These are phyloP conservation scores for Claviceps monticola DNA, from an alignment of 2,329 filamentous ascomycete species.

Conservation along the genomic window DNA sequence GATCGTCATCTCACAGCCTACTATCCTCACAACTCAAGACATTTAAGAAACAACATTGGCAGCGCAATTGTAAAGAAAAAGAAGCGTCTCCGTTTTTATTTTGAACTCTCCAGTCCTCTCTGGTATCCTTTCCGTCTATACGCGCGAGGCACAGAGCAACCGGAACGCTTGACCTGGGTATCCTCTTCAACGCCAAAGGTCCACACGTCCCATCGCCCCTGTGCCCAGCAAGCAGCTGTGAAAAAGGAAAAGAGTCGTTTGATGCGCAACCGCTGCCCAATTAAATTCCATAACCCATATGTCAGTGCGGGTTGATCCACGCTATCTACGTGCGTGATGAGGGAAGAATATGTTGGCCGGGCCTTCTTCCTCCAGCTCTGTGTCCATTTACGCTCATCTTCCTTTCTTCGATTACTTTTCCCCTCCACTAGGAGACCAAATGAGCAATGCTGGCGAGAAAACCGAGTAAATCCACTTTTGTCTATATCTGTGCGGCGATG, in stretches of 20 bases:
- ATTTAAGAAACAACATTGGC: neutral
- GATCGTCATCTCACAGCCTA: neutral
- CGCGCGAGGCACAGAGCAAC: conserved; percentile 10
- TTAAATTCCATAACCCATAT: conserved; percentile 24
- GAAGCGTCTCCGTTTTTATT: conserved; percentile 14
- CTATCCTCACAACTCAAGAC: neutral
- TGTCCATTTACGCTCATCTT: conserved; percentile 17
- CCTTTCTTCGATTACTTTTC: conserved; percentile 12
- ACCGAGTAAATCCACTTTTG: conserved; percentile 53
- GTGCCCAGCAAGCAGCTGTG: conserved; percentile 8
- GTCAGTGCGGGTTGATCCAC: conserved; percentile 23
- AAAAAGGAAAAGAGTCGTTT: conserved; percentile 15
- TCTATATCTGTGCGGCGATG: conserved; percentile 40
- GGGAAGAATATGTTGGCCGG: conserved; percentile 20
- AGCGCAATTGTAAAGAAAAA: conserved; percentile 1
- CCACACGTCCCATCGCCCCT: neutral
- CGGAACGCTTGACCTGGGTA: neutral
- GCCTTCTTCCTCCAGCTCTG: conserved; percentile 19
- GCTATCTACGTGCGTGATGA: conserved; percentile 12
- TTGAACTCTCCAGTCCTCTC: conserved; percentile 27
- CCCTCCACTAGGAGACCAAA: conserved; percentile 18
- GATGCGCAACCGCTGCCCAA: conserved; percentile 17
- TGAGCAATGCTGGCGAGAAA: conserved; percentile 33
- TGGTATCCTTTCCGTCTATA: conserved; percentile 16
- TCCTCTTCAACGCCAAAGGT: neutral